phyloP scores from a whole-genome alignment of 345 rosid genomes.

The Atalantia buxifolia region DNA sequence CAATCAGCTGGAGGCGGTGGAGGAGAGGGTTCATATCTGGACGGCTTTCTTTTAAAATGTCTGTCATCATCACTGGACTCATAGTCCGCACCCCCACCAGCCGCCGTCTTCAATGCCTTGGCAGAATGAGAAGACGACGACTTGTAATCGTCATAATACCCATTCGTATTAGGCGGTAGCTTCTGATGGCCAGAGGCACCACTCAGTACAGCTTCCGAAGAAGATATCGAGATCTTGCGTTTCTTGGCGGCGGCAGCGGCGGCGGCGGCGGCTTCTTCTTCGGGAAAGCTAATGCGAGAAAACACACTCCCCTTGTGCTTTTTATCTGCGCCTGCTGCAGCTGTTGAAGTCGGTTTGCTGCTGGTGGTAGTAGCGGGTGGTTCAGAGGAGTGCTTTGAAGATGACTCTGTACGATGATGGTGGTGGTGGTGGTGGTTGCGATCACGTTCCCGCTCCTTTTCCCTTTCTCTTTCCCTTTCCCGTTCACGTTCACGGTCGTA shows the following conservation, averaged over 20 bases:
- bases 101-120: slow-evolving; percentile 36
- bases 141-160: slow-evolving; percentile 39
- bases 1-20: slow-evolving; percentile 41
- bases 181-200: slow-evolving; percentile 32
- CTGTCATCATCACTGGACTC: slow-evolving; percentile 92
- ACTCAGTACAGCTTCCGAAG: slow-evolving; percentile 13
- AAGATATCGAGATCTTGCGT: slow-evolving; percentile 47
- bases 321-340: slow-evolving; percentile 31
- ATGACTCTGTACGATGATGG: slow-evolving; percentile 44
- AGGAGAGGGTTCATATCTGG: slow-evolving; percentile 73
- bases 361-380: background rate
- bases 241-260: slow-evolving; percentile 34
- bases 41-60: slow-evolving; percentile 92
- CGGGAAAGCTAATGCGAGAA: slow-evolving; percentile 91
- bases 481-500: slow-evolving; percentile 29
- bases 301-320: slow-evolving; percentile 74
- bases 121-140: slow-evolving; percentile 35
- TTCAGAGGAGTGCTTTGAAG: slow-evolving; percentile 30
- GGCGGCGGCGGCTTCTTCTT: slow-evolving; percentile 36
- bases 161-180: slow-evolving; percentile 35
- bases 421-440: slow-evolving; percentile 28
- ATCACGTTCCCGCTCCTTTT: slow-evolving; percentile 26
- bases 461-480: slow-evolving; percentile 29
- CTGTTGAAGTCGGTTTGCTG: slow-evolving; percentile 28
- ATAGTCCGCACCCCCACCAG: slow-evolving; percentile 41